Base-by-base conservation (phyloP, 108 stramenopile genomes). In the Schizochytrium sp. region DNA sequence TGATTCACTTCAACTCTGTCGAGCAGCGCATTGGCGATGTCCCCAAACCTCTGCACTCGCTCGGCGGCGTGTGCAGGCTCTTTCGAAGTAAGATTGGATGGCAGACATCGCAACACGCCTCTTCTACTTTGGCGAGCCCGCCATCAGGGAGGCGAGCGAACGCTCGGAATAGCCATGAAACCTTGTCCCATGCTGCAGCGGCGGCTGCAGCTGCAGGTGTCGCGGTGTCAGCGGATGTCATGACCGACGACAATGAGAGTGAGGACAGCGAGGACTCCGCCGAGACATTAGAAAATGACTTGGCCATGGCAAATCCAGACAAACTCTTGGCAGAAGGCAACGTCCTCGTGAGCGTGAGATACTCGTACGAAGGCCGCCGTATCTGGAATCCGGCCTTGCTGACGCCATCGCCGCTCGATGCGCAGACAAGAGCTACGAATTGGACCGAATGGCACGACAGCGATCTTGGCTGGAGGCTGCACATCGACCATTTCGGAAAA, bases 1-100 rank as follows among this genome's bases (percentile, higher is more conserved):
- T 53, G 23, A 83, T 83, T 53, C 76, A 83, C 51, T 83, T 83
- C 76, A 83, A 83, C 51, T 83, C 76, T 28, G 63, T 69, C 25
- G 63, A 69, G 63, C 63, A 69, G 41, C 63, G 63, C 63, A 28
- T 69, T 16, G 63, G 14, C 41, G 63, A 69, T 18, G 63, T 69
- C 3, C 63, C 63, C 63, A 69, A 69, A 23, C 0, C 63, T 8
- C 63, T 69, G 10, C 25, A 23, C 25, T 69, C 63, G 6, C 63
- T 69, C 25, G 25, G 34, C 6, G 63, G 63, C 34, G 25, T 69
- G 21, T 69, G 63, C 41, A 69, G 18, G 63, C 63, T 69, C 8
- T 69, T 69, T 4, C 63, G 63, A 14, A 23, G 63, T 12, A 69
- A 69, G 41, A 8, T 69, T 28, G 63, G 63, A 14, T 23, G 41